Base-by-base conservation (phyloP, 176 grass and related monocot genomes). In the Lolium rigidum region DNA sequence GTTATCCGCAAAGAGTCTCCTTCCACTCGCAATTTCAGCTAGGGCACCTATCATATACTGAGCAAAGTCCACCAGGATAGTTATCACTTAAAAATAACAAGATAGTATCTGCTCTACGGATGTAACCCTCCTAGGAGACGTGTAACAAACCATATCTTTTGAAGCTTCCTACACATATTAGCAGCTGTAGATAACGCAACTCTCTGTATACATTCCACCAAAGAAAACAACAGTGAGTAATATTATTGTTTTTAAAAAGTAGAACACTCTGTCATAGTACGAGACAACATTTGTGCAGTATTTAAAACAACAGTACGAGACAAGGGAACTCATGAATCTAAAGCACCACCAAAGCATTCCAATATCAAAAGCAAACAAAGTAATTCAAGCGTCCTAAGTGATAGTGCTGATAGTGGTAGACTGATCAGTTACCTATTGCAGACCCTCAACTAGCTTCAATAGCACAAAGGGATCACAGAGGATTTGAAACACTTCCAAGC, bases 151-250 rank as follows among this genome's bases (percentile, higher is more conserved):
- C 28, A 31, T 31, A 31, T 31, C 28, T 31, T 31, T 31, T 31
- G 95, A 57, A 97, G 90, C 79, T 97, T 97, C 87, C 92, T 90
- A 71, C 95, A 97, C 82, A 97, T 97, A 87, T 97, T 97, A 61
- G 95, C 90, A 74, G 95, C 95, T 48, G 95, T 97, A 50, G 95
- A 90, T 61, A 97, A 83, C n/a, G 92, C 95, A 3, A 97, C 92
- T 84, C 95, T 97, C 92, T 97, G 57, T 51, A 84, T 77, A 69
- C 66, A 76, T 20, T 82, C 25, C 80, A 69, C 24, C 76, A 82
- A 80, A 20, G 60, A 70, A 86, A 86, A 88, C 11, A 79, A 17
- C 18, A 66, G 24, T 81, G 64, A 83, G 66, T 86, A 64, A 85
- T 65, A 31, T 31, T 31, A 31, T 31, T 31, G 28, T 41, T 41